Conservation (phyloP, 169 alveolate genomes). For the Pseudocohnilembus persalinus region DNA sequence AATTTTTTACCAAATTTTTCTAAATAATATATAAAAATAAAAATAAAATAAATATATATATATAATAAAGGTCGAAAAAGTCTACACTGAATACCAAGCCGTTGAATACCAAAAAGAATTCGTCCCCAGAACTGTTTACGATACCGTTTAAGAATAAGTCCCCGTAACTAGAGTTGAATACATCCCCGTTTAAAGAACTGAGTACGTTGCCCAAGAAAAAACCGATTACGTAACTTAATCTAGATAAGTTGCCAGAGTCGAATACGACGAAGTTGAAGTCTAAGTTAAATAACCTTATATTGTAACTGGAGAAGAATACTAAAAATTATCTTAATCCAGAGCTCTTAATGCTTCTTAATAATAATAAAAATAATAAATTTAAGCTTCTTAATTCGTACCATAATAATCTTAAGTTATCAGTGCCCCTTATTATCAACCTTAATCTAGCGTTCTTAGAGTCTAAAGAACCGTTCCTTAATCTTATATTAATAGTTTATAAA, state of each 20-base stretch:
- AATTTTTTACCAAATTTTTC: too few species aligned
- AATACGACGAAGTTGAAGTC: conserved; percentile 44
- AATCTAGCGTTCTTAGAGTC: too few species aligned
- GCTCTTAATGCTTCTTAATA: too few species aligned
- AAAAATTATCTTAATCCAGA: too few species aligned
- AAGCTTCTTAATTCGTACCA: too few species aligned
- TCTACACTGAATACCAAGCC: conserved; percentile 50
- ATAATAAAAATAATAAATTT: too few species aligned
- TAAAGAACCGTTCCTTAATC: too few species aligned
- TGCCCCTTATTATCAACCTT: too few species aligned
- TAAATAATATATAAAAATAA: too few species aligned
- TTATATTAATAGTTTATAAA: too few species aligned
- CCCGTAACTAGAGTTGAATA: conserved; percentile 45
- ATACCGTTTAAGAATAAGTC: conserved; percentile 6
- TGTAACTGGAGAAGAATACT: conserved; percentile 15
- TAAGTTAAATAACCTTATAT: conserved; percentile 35
- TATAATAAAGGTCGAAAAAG: conserved; percentile 18
- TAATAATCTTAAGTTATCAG: too few species aligned
- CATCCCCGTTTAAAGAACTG: conserved; percentile 38
- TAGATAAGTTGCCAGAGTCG: conserved; percentile 50
- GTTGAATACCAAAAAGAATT: conserved; percentile 48
- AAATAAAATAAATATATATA: too few species aligned
- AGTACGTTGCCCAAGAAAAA: conserved; percentile 13
- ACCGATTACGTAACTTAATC: conserved; percentile 43
- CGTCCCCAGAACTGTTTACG: conserved; percentile 39